Percentiles rank a stretch among this genome's conserved stretches.
Evolutionary conservation across 2,329 filamentous ascomycete species (phyloP).

Genomic region (Plectosphaerella plurivora): DNA sequence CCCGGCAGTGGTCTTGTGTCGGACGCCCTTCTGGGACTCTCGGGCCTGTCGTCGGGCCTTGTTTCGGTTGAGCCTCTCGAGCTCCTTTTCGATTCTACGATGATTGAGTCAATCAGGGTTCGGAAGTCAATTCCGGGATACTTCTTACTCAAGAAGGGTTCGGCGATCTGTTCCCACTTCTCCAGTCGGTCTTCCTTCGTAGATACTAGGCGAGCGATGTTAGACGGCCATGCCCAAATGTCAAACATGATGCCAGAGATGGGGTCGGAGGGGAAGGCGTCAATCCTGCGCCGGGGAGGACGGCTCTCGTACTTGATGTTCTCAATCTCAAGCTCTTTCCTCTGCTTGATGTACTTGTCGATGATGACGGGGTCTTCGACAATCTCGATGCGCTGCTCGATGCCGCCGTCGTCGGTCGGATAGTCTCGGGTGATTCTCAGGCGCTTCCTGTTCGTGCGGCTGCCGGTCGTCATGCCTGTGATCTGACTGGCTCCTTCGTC

Average conservation of each 20-base stretch:
- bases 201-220: slow-evolving; percentile 14
- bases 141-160: slow-evolving; percentile 11
- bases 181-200: slow-evolving; percentile 13
- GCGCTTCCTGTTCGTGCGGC: slow-evolving; percentile 63
- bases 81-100: slow-evolving; percentile 64
- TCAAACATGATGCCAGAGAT: slow-evolving; percentile 7
- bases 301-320: slow-evolving; percentile 22
- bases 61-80: slow-evolving; percentile 83
- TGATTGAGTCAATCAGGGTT: slow-evolving; percentile 15
- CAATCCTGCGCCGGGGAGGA: slow-evolving; percentile 12
- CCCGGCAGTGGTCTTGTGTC: slow-evolving; percentile 29
- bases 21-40: slow-evolving; percentile 78
- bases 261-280: slow-evolving; percentile 4
- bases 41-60: slow-evolving; percentile 84
- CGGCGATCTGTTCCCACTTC: slow-evolving; percentile 12
- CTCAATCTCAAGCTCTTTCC: slow-evolving; percentile 66
- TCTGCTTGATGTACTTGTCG: slow-evolving; percentile 78
- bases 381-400: slow-evolving; percentile 60
- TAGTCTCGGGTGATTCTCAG: slow-evolving; percentile 68
- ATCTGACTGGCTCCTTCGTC: slow-evolving; percentile 82
- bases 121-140: slow-evolving; percentile 6
- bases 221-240: slow-evolving; percentile 10
- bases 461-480: slow-evolving; percentile 64
- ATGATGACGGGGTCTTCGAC: slow-evolving; percentile 83
- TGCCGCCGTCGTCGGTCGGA: slow-evolving; percentile 38